These are phyloP conservation scores for Austroboletus niveus DNA, from an alignment of 1,284 basidiomycete species.

Conservation along the genomic window DNA sequence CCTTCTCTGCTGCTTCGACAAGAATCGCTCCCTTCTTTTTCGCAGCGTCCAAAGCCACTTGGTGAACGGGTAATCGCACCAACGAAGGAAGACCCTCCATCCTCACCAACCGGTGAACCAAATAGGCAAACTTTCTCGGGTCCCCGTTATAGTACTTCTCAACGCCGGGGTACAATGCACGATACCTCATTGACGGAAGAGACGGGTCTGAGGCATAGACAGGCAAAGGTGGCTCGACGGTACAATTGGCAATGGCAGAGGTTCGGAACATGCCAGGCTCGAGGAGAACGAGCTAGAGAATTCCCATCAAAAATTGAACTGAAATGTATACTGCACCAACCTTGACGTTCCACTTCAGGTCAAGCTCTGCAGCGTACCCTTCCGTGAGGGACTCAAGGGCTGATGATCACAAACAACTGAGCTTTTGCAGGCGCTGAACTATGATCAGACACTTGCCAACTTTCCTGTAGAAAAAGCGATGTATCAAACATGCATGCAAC, in stretches of 20 bases:
- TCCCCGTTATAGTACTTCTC: constrained; percentile 22
- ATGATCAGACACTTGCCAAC: constrained; percentile 14
- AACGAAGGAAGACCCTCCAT: constrained; percentile 20
- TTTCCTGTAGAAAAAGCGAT: constrained; percentile 14
- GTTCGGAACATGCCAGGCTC: constrained; percentile 29
- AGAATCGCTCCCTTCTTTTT: constrained; percentile 21
- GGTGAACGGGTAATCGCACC: constrained; percentile 25
- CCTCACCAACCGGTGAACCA: constrained; percentile 17
- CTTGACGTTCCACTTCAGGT: constrained; percentile 28
- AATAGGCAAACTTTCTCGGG: constrained; percentile 23
- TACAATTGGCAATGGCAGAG: constrained; percentile 5
- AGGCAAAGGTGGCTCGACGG: constrained; percentile 13
- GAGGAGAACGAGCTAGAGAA: constrained; percentile 22
- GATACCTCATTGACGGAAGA: constrained; percentile 26
- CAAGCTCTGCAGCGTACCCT: constrained; percentile 26
- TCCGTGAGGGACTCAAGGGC: constrained; percentile 29
- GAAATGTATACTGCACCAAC: constrained; percentile 9
- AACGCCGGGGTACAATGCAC: constrained; percentile 19
- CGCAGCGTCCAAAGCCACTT: constrained; percentile 20
- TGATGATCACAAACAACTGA: constrained; percentile 7
- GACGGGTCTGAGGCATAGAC: constrained; percentile 25
- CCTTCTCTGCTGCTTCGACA: constrained; percentile 23
- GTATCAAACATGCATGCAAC: neutral
- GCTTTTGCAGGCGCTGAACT: neutral
- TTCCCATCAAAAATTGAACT: constrained; percentile 4